Evolutionary conservation across 164 flowering plant genomes (phyloP), one percentile per base, ranked within the genome.

Genomic region (Chimonanthus praecox): DNA sequence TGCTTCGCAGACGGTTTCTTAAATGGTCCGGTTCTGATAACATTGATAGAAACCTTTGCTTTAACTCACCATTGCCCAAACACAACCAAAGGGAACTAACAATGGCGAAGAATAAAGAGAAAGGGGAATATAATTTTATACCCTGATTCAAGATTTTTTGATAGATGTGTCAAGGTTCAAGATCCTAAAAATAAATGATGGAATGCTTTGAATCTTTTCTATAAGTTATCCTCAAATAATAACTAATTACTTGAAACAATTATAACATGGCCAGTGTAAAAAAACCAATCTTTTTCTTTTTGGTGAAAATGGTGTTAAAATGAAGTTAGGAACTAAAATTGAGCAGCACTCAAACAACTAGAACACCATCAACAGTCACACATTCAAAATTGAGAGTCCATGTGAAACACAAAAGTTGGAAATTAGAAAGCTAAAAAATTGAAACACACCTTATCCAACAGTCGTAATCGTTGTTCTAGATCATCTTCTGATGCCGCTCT

Each of bases 401-500:
- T 3, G 33, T 61, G 51, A 47, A 9, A 7, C 0, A 18, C 4
- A 20, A 3, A 61, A 0, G 65, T 47, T 50, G 5, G 47, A 61
- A 18, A 20, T 20, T 49, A 7, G 47, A 7, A 4, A 58, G n/a
- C 10, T 48, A 54, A 46, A 8, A 50, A 65, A 71, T 62, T 49
- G 73, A 65, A 45, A 50, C 84, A 71, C 49, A 90, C 98, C 91
- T 89, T 68, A 73, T 75, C 76, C 47, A 92, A 72, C 71, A 79
- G 84, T 61, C 82, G 84, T 7, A 69, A 69, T 67, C 88, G 80
- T 73, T 69, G 72, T 73, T 78, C 76, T 62, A 92, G 82, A 77
- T 82, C 83, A 62, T 85, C 87, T 48, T 18, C 58, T 9, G 88
- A 67, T n/a, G 80, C 89, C 72, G 80, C 88, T 82, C 84, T 90